phyloP scores from a whole-genome alignment of 1,139 yeast species.

The Debaryomycetaceae sp. region DNA sequence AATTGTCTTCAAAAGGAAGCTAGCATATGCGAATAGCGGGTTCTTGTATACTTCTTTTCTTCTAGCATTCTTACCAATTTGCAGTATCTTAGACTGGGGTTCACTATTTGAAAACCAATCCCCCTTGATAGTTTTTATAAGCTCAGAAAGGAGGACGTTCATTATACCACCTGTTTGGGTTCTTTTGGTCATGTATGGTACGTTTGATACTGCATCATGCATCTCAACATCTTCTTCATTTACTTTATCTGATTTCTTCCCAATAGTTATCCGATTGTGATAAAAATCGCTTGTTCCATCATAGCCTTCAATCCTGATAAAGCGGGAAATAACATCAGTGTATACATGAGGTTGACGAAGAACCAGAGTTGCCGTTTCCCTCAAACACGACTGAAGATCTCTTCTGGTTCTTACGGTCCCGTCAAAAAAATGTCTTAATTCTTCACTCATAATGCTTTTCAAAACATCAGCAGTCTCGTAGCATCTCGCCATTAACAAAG shows the following conservation, averaged over 20 bases:
- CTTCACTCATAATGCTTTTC: constrained; percentile 46
- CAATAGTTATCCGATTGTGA: constrained; percentile 16
- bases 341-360: constrained; percentile 58
- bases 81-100: constrained; percentile 9
- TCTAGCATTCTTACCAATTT: constrained; percentile 12
- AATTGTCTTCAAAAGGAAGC: constrained; percentile 64
- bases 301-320: constrained; percentile 48
- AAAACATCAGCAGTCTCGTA: constrained; percentile 61
- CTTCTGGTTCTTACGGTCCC: constrained; percentile 22
- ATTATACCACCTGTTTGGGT: constrained; percentile 56
- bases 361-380: constrained; percentile 54
- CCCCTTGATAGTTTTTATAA: constrained; percentile 53
- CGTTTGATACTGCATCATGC: constrained; percentile 25
- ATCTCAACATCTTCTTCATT: constrained; percentile 30
- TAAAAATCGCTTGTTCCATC: constrained; percentile 24
- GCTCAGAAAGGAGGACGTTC: constrained; percentile 57
- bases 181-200: constrained; percentile 2
- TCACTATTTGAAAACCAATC: constrained; percentile 44
- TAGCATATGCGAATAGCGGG: constrained; percentile 56
- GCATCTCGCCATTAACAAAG: constrained; percentile 60
- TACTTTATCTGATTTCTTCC: constrained; percentile 10
- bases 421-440: constrained; percentile 38
- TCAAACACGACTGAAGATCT: constrained; percentile 53
- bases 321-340: constrained; percentile 49
- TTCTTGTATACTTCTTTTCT: constrained; percentile 35